Base-by-base conservation (phyloP, 2,329 filamentous ascomycete species). In the Diatrype stigma region DNA sequence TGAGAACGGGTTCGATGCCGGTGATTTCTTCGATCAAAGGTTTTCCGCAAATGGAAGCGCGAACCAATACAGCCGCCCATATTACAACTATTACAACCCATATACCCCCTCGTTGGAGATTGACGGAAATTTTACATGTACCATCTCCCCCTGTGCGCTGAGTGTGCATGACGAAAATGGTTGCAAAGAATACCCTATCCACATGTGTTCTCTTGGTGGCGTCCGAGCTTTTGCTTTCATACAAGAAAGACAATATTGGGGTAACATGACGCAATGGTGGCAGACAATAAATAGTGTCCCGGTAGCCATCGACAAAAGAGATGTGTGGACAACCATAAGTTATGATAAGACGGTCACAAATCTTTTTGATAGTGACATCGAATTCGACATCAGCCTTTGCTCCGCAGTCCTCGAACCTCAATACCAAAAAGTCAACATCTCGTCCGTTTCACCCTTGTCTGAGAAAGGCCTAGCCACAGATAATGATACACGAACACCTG, bases 171-270 rank as follows among this genome's bases (percentile, higher is more conserved):
- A 10, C 26, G 26, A 44, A 5, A 16, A 34, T n/a, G 10, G 11
- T 8, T 16, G 17, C 19, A 17, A 19, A 26, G 47, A 45, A 45
- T 19, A 23, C 14, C 10, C 22, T 21, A 37, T 16, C n/a, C 45
- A 42, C 32, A 22, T 50, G 34, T 50, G 48, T 42, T 50, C 48
- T 7, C 40, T 44, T 2, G 45, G 49, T 7, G 49, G 49, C 37
- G 32, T 50, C 3, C 48, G 48, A 19, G 42, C 48, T 16, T 50
- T 50, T 30, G 48, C 48, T 11, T 46, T 50, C 21, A 34, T 50
- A 5, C 38, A 50, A 14, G 12, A 46, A n/a, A 23, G n/a, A n/a
- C n/a, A n/a, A n/a, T 7, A 34, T 14, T 34, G 30, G 30, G 30
- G 14, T 14, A 34, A 40, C 21, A n/a, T 21, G 12, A 16, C 37